Conservation (phyloP, 208 protist species). For the Crithidia thermophila region DNA sequence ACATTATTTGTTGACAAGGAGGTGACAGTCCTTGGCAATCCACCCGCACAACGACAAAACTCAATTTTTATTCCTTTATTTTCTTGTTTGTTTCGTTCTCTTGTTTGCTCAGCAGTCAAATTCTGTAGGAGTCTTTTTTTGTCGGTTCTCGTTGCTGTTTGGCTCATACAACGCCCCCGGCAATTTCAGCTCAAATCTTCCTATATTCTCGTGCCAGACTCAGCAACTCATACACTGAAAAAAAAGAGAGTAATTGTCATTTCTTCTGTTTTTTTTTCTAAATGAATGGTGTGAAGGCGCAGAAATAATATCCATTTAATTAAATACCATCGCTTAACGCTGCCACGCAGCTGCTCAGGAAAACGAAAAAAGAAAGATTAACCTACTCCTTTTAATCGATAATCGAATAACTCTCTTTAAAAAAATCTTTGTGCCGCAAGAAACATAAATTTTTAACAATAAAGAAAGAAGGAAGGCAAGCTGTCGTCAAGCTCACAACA, state of each 20-base stretch:
- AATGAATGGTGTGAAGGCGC: neutral
- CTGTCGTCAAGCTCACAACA: neutral
- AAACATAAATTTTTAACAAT: neutral
- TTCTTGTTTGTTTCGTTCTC: slow-evolving; percentile 15
- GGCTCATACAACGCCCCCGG: neutral
- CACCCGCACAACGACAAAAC: no score
- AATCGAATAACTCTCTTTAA: neutral
- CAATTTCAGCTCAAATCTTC: neutral
- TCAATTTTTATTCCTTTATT: no score
- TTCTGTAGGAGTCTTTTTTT: neutral
- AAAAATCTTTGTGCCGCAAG: no score
- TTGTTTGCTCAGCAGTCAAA: neutral
- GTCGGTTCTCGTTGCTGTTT: neutral
- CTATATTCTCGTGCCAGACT: neutral
- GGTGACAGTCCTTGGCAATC: neutral
- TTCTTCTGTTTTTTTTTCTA: neutral
- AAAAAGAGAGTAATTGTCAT: neutral
- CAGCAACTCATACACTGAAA: neutral
- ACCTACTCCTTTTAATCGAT: neutral
- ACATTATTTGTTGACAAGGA: neutral
- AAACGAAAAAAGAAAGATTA: slow-evolving; percentile 9
- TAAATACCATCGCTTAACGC: no score
- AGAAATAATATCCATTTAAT: no score
- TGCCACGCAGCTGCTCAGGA: no score
- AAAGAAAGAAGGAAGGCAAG: slow-evolving; percentile 12